Percentiles rank a stretch among this genome's conserved stretches.
Evolutionary conservation across 1,284 basidiomycete genomes (phyloP).

Genomic region (Sanghuangporus weigelae): DNA sequence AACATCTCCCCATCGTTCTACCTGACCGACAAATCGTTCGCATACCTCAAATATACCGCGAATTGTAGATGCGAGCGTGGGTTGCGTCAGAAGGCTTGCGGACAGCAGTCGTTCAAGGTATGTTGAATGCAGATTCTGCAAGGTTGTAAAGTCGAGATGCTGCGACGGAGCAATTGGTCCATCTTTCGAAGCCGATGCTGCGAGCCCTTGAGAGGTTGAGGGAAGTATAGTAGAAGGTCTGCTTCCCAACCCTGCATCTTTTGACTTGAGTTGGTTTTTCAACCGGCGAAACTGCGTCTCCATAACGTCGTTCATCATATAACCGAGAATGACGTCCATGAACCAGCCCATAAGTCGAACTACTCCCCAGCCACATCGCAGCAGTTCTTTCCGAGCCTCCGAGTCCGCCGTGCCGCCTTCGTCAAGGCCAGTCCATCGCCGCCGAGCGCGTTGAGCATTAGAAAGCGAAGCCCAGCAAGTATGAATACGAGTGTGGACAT

Average conservation of each 20-base stretch:
- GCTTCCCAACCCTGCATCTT: not conserved
- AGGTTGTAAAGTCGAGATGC: slow-evolving; percentile 75
- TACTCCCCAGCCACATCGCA: slow-evolving; percentile 80
- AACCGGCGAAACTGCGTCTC: slow-evolving; percentile 77
- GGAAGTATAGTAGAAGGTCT: slow-evolving; percentile 1
- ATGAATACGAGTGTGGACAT: slow-evolving; percentile 76
- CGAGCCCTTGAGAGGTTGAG: not conserved
- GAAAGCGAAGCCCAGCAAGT: slow-evolving; percentile 80
- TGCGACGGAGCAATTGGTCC: slow-evolving; percentile 22
- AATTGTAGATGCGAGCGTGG: slow-evolving; percentile 56
- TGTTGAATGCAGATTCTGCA: slow-evolving; percentile 73
- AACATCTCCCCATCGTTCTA: slow-evolving; percentile 88
- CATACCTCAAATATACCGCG: slow-evolving; percentile 76
- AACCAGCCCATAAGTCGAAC: slow-evolving; percentile 90
- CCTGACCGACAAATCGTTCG: slow-evolving; percentile 76
- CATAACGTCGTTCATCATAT: slow-evolving; percentile 87
- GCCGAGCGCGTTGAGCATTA: slow-evolving; percentile 73
- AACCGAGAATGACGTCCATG: slow-evolving; percentile 74
- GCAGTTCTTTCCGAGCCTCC: slow-evolving; percentile 53
- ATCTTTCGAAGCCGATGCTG: slow-evolving; percentile 16
- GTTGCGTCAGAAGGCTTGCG: slow-evolving; percentile 73
- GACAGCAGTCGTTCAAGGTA: slow-evolving; percentile 79
- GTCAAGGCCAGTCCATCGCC: slow-evolving; percentile 80
- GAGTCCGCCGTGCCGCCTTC: slow-evolving; percentile 82
- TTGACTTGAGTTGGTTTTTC: slow-evolving; percentile 45